Base-by-base conservation (phyloP, 139 green algal species). In the Pseudopediastrum boryanum region DNA sequence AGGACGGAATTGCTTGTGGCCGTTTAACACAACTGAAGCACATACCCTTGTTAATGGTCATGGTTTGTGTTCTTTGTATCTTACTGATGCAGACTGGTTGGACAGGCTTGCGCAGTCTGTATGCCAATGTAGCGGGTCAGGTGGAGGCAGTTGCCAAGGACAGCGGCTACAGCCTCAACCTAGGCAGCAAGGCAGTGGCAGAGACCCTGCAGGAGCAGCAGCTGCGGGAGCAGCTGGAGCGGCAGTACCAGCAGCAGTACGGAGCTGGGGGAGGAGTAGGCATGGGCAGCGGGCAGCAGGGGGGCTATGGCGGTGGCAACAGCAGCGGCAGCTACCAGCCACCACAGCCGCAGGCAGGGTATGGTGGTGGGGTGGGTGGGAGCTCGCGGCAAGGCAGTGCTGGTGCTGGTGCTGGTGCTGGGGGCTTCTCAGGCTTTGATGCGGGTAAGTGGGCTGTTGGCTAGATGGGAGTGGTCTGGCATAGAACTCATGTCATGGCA, bases 141-240 rank as follows among this genome's bases (percentile, higher is more conserved):
- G 88, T 92, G 50, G 88, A 92, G 82, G 61, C 51, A 33, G 88
- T 66, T 42, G 88, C 88, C 19, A 87, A 84, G 70, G 62, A 85
- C 25, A 74, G 85, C 42, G 88, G 88, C 27, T 86, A 85, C 75
- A 76, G 80, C 3, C 48, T 92, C 13, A 80, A 85, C 83, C 83
- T 91, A 48, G 88, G 86, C 39, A 64, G 77, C 31, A 86, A 82
- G 65, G n/a, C 71, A 16, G 82, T 75, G 7, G 68, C 77, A n/a
- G 50, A 9, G 23, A 65, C 35, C 62, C 6, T 81, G 51, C 62
- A 81, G 48, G 62, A 81, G 73, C 43, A 81, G 74, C 74, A 66
- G 46, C 27, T 66, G 2, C 33, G 58, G 61, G 46, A 74, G 65
- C 59, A 72, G 38, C 4, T 80, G 3, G 42, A 36, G 42, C 27